Base-by-base conservation (phyloP, 1,139 yeast species). In the Yamadazyma atlantica region DNA sequence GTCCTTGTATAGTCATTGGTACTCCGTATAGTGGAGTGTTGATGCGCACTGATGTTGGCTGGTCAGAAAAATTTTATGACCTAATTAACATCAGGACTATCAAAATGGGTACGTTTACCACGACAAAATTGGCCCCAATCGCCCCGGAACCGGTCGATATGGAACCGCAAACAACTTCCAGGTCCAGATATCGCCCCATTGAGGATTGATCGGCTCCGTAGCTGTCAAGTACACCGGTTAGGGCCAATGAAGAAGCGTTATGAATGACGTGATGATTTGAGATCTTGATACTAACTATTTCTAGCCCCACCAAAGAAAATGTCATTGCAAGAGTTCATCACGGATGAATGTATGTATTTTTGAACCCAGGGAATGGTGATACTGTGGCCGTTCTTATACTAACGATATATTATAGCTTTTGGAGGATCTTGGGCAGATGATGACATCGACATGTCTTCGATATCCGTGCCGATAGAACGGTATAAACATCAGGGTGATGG, bases 361-460 rank as follows among this genome's bases (percentile, higher is more conserved):
- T 32, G 11, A 11, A 15, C 17, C n/a, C n/a, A n/a, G n/a, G n/a
- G n/a, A n/a, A n/a, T n/a, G n/a, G n/a, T n/a, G n/a, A 27, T 11
- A 14, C 14, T 21, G 4, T 19, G 13, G 10, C 17, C 15, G 13
- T 18, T 19, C 13, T 10, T 18, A 32, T 55, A 56, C 58, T 57
- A 55, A 55, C 57, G n/a, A n/a, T n/a, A 11, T 9, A 12, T 7
- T 27, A n/a, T 39, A 66, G 73, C 69, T 17, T 62, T 61, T 47
- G 81, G 80, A 40, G 82, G 84, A 39, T 77, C 85, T 31, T 84
- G 92, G 88, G 90, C 88, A 32, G 90, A 83, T 51, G 83, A 79
- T 42, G 89, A 82, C 46, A 74, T 84, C 39, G 89, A 83, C 60
- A 69, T 82, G 62, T 73, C 80, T 41, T 78, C 84, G 31, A 78